A percentile compares a stretch with the other conserved stretches of the same genome.
phyloP scores from a whole-genome alignment of 1,284 basidiomycete genomes.

The Heterobasidion irregulare region DNA sequence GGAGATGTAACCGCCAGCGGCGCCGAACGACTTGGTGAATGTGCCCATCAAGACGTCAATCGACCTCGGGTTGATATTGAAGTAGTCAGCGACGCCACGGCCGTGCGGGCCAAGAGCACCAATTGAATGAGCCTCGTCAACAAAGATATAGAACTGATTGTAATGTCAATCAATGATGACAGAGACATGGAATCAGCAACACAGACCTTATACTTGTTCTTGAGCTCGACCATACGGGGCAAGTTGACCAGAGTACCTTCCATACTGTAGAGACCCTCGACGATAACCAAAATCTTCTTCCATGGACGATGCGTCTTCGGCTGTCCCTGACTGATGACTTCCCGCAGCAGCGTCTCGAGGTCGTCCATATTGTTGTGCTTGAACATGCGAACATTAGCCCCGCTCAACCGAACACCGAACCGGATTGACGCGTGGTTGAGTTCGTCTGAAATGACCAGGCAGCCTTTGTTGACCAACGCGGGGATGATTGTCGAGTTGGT shows the following conservation, averaged over 20 bases:
- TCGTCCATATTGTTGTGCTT: slow-evolving; percentile 94
- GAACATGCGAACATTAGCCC: slow-evolving; percentile 88
- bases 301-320: slow-evolving; percentile 96
- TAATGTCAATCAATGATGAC: slow-evolving; percentile 3
- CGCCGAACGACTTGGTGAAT: slow-evolving; percentile 98
- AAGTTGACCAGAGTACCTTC: slow-evolving; percentile 91
- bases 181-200: neutral
- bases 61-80: slow-evolving; percentile 72
- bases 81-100: slow-evolving; percentile 95
- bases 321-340: slow-evolving; percentile 95
- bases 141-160: slow-evolving; percentile 84
- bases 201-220: slow-evolving; percentile 90
- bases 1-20: slow-evolving; percentile 93
- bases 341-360: slow-evolving; percentile 78
- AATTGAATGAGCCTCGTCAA: slow-evolving; percentile 97
- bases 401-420: slow-evolving; percentile 85
- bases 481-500: slow-evolving; percentile 97
- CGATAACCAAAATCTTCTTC: slow-evolving; percentile 96
- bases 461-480: slow-evolving; percentile 86
- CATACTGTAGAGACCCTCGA: slow-evolving; percentile 98
- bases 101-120: slow-evolving; percentile 93
- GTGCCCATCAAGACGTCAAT: slow-evolving; percentile 98
- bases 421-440: slow-evolving; percentile 96
- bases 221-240: slow-evolving; percentile 80
- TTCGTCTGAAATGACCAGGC: slow-evolving; percentile 95